phyloP scores from a whole-genome alignment of 805 yeast genomes.

The Cyberlindnera veronae region DNA sequence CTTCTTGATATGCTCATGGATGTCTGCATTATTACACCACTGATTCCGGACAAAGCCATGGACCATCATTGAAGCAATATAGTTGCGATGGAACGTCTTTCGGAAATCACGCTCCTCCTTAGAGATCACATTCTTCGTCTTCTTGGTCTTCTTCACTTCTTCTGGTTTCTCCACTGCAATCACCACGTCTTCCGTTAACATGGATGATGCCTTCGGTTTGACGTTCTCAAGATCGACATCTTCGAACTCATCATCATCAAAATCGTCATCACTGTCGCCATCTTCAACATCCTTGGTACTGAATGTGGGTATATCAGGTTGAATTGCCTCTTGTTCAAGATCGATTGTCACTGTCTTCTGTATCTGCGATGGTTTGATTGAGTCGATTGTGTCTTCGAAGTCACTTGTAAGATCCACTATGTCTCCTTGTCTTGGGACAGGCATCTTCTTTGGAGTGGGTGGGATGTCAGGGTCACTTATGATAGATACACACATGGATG shows the following conservation, averaged over 20 bases:
- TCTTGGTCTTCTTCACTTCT: constrained; percentile 23
- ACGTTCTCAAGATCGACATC: constrained; percentile 25
- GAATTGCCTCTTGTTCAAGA: constrained; percentile 8
- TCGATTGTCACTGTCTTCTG: constrained; percentile 1
- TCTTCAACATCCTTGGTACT: constrained; percentile 26
- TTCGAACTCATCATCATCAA: constrained; percentile 25
- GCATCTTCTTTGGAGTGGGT: no score
- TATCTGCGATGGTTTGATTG: not conserved
- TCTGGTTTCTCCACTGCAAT: constrained; percentile 18
- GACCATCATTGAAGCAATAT: constrained; percentile 53
- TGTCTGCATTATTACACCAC: constrained; percentile 59
- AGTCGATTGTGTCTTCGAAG: not conserved
- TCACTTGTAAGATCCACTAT: constrained; percentile 3
- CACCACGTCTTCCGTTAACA: constrained; percentile 18
- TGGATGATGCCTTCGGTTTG: constrained; percentile 19
- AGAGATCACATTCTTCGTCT: constrained; percentile 35
- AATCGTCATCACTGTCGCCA: constrained; percentile 32
- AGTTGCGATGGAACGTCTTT: constrained; percentile 52
- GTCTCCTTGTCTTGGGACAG: not conserved
- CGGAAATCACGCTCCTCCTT: constrained; percentile 56
- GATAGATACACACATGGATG: not conserved
- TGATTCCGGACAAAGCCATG: constrained; percentile 68
- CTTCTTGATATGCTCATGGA: constrained; percentile 40
- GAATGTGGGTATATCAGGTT: not conserved
- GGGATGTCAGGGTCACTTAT: no score